phyloP scores from a whole-genome alignment of 2,329 filamentous ascomycete genomes.

The Fusarium tjaetaba region DNA sequence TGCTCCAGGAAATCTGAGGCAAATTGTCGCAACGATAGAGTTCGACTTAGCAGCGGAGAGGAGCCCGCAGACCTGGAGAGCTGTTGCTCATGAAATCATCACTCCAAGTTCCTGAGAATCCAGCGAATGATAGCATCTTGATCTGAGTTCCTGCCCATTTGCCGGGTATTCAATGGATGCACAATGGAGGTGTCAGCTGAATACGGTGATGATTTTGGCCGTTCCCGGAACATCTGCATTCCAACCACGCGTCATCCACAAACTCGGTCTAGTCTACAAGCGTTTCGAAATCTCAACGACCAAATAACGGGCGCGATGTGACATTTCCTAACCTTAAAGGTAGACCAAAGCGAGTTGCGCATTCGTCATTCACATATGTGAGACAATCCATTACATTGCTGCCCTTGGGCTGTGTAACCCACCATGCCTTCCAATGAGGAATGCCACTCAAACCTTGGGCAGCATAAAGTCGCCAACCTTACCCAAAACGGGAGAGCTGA shows the following conservation, averaged over 20 bases:
- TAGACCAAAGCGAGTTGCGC: neutral
- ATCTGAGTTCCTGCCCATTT: neutral
- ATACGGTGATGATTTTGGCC: neutral
- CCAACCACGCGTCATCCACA: neutral
- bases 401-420: neutral
- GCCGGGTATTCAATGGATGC: neutral
- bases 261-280: neutral
- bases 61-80: neutral
- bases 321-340: neutral
- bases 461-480: neutral
- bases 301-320: neutral
- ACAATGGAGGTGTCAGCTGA: neutral
- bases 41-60: neutral
- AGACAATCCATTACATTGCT: neutral
- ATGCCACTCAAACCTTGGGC: slow-evolving; percentile 11
- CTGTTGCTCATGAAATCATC: neutral
- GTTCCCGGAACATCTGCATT: slow-evolving; percentile 9
- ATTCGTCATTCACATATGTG: slow-evolving; percentile 18
- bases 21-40: neutral
- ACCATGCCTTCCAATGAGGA: neutral
- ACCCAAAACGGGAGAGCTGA: neutral
- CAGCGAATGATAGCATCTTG: neutral
- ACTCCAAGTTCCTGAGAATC: neutral
- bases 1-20: neutral
- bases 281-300: neutral